Percentiles rank a stretch among this genome's conserved stretches.
Evolutionary conservation across 2,329 filamentous ascomycete genomes (phyloP).

Genomic region (Elsinoe arachidis): DNA sequence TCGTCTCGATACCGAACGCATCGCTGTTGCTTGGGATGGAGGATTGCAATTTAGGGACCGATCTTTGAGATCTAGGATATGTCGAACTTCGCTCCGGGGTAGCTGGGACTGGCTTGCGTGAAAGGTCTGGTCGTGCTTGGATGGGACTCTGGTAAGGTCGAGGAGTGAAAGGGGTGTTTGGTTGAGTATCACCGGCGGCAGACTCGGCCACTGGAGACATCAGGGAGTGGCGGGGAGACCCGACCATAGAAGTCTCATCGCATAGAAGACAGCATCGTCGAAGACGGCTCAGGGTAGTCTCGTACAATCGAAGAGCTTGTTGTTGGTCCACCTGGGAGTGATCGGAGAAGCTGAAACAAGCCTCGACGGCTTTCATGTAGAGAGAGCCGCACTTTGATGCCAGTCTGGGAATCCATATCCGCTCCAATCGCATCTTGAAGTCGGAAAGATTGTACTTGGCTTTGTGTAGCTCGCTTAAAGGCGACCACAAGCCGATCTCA

Average conservation of each 20-base stretch:
- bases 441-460: slow-evolving; percentile 51
- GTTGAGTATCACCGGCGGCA: neutral
- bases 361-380: slow-evolving; percentile 66
- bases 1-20: neutral
- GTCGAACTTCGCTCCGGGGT: slow-evolving; percentile 2
- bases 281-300: slow-evolving; percentile 25
- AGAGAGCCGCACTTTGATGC: slow-evolving; percentile 62
- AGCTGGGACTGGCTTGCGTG: neutral
- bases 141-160: neutral
- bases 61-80: slow-evolving; percentile 5
- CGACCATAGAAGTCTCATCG: slow-evolving; percentile 17
- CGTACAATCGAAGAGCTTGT: slow-evolving; percentile 22
- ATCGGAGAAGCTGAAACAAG: slow-evolving; percentile 64
- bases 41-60: neutral
- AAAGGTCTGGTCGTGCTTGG: neutral
- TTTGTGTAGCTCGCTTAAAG: slow-evolving; percentile 51
- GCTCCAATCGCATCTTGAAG: slow-evolving; percentile 56
- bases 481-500: slow-evolving; percentile 68
- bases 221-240: neutral
- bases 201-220: slow-evolving; percentile 8
- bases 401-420: slow-evolving; percentile 55
- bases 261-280: slow-evolving; percentile 29
- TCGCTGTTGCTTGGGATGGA: neutral
- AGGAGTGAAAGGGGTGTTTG: slow-evolving; percentile 1
- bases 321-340: slow-evolving; percentile 19